Percentiles rank a stretch among this genome's conserved stretches.
Conservation (phyloP, 805 yeast species). For the Barnettozyma californica region DNA sequence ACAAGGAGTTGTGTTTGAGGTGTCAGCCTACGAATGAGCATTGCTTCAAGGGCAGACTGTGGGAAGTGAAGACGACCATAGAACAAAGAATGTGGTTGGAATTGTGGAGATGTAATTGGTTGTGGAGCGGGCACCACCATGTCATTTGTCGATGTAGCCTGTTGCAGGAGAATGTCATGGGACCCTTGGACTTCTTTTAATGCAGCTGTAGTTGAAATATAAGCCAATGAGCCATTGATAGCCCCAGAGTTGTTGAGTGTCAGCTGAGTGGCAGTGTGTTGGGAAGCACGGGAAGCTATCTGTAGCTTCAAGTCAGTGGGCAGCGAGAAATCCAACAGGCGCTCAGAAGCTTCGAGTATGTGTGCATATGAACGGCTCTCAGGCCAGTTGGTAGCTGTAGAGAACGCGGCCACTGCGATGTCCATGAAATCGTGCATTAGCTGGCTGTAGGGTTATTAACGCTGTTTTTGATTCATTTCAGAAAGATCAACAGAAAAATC, state of each 20-base stretch:
- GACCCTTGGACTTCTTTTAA: conserved; percentile 48
- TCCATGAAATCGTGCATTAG: conserved; percentile 66
- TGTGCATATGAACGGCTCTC: conserved; percentile 72
- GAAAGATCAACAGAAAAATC: conserved; percentile 2
- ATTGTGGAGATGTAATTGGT: conserved; percentile 17
- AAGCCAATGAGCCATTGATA: conserved; percentile 79
- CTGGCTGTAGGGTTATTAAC: neutral
- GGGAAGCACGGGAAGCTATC: conserved; percentile 65
- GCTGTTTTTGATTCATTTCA: neutral
- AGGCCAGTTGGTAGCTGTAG: conserved; percentile 70
- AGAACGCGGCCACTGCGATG: conserved; percentile 68
- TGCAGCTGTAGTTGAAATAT: conserved; percentile 64
- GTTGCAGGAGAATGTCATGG: conserved; percentile 50
- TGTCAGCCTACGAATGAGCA: conserved; percentile 64
- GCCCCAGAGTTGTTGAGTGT: conserved; percentile 57
- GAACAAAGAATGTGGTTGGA: conserved; percentile 39
- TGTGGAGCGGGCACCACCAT: conserved; percentile 49
- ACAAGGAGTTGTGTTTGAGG: conserved; percentile 58
- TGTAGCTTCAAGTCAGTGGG: conserved; percentile 65
- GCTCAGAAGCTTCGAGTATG: conserved; percentile 61
- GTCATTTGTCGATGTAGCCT: conserved; percentile 36
- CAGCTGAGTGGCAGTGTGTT: conserved; percentile 65
- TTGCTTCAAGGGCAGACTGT: conserved; percentile 79
- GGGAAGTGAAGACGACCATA: conserved; percentile 91
- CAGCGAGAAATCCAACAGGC: conserved; percentile 62